Percentiles rank a stretch among this genome's conserved stretches.
Evolutionary conservation across 139 green algal genomes (phyloP).

Genomic region (Limnomonas spitsbergensis): DNA sequence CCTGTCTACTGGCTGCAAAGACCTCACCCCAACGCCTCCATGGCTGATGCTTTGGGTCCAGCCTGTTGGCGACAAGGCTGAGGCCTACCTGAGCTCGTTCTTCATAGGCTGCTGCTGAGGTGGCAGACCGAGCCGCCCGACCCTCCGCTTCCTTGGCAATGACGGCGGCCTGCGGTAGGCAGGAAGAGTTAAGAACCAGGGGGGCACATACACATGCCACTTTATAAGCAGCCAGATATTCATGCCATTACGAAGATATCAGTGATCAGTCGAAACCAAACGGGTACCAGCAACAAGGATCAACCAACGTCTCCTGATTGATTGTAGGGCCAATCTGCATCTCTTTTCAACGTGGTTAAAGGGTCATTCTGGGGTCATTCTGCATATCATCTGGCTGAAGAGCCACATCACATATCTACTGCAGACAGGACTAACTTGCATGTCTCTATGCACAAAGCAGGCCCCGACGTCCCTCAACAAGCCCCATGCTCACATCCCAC

Average conservation of each 20-base stretch:
- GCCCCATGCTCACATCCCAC: neutral
- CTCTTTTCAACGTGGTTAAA: too few species aligned
- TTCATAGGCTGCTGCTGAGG: constrained; percentile 32
- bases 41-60: too few species aligned
- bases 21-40: too few species aligned
- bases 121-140: constrained; percentile 23
- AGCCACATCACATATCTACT: too few species aligned
- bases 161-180: constrained; percentile 12
- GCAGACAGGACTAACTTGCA: too few species aligned
- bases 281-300: too few species aligned
- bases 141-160: constrained; percentile 26
- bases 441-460: neutral
- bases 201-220: neutral
- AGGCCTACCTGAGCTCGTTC: constrained; percentile 15
- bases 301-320: too few species aligned
- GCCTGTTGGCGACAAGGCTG: too few species aligned
- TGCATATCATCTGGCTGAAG: too few species aligned
- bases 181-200: neutral
- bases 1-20: too few species aligned
- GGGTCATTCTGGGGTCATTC: too few species aligned
- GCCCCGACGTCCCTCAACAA: neutral
- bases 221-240: neutral
- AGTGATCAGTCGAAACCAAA: neutral
- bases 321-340: too few species aligned
- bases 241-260: neutral